Conservation (phyloP, 2,329 filamentous ascomycete species). For the Colletotrichum euphorbiae region DNA sequence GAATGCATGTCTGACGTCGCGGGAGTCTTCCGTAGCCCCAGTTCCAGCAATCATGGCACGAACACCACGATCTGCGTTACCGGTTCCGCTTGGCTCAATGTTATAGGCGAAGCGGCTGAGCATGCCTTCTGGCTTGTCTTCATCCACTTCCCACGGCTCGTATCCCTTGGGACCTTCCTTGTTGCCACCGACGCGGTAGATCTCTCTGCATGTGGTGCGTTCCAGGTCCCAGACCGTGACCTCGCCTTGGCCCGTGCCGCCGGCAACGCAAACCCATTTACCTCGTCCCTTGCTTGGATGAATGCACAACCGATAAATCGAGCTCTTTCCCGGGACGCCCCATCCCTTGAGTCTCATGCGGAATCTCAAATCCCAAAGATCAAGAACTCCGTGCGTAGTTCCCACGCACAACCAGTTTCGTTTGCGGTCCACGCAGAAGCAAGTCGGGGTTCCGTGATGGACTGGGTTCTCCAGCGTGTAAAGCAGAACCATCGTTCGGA, state of each 20-base stretch:
- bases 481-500: conserved; percentile 85
- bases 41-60: conserved; percentile 80
- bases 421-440: conserved; percentile 87
- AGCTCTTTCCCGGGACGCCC: conserved; percentile 83
- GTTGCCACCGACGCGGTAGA: conserved; percentile 78
- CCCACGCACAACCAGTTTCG: conserved; percentile 92
- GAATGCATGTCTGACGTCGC: conserved; percentile 82
- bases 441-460: conserved; percentile 90
- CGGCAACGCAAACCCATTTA: conserved; percentile 88
- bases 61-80: conserved; percentile 73
- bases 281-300: conserved; percentile 84
- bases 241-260: conserved; percentile 87
- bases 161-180: conserved; percentile 75
- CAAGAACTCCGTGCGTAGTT: conserved; percentile 91
- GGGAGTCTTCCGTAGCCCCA: conserved; percentile 75
- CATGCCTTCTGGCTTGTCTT: conserved; percentile 88
- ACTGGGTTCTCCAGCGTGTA: conserved; percentile 88
- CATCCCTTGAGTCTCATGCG: conserved; percentile 87
- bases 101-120: conserved; percentile 84
- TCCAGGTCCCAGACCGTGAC: conserved; percentile 97
- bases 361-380: conserved; percentile 98
- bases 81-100: conserved; percentile 70
- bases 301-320: conserved; percentile 82
- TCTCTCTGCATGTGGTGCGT: conserved; percentile 86
- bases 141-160: conserved; percentile 89